A percentile compares a stretch with the other conserved stretches of the same genome.
Evolutionary conservation across 2,329 filamentous ascomycete species (phyloP).

Genomic region (Sporothrix curviconia): DNA sequence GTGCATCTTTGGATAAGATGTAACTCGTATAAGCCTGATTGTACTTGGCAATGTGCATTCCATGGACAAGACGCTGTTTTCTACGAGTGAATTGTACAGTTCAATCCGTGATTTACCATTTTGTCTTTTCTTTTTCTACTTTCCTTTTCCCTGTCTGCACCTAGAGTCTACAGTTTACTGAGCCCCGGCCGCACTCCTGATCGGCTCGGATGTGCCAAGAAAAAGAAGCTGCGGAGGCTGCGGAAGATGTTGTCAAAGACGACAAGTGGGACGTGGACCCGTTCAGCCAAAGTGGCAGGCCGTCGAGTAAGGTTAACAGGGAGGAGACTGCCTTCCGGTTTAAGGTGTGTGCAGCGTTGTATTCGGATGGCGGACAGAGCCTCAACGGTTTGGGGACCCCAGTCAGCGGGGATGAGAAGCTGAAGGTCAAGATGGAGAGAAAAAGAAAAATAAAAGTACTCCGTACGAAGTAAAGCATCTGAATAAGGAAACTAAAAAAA

Average conservation of each 20-base stretch:
- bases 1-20: not conserved
- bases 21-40: too few relatives aligned
- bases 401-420: not conserved
- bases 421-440: not conserved
- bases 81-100: too few relatives aligned
- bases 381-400: too few relatives aligned
- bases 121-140: not conserved
- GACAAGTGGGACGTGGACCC: too few relatives aligned
- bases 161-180: too few relatives aligned
- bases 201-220: conserved; percentile 4
- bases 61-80: too few relatives aligned
- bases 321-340: not conserved
- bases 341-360: conserved; percentile 3
- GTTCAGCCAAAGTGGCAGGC: too few relatives aligned
- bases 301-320: not conserved
- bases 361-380: not conserved
- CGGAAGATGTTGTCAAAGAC: not conserved
- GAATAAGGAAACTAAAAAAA: too few relatives aligned
- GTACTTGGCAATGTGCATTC: too few relatives aligned
- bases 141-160: not conserved
- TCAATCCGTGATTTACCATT: too few relatives aligned
- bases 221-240: not conserved
- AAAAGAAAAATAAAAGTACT: not conserved
- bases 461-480: too few relatives aligned
- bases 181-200: conserved; percentile 1